phyloP scores from a whole-genome alignment of 306 rosid species.

The Dryas alaskensis region DNA sequence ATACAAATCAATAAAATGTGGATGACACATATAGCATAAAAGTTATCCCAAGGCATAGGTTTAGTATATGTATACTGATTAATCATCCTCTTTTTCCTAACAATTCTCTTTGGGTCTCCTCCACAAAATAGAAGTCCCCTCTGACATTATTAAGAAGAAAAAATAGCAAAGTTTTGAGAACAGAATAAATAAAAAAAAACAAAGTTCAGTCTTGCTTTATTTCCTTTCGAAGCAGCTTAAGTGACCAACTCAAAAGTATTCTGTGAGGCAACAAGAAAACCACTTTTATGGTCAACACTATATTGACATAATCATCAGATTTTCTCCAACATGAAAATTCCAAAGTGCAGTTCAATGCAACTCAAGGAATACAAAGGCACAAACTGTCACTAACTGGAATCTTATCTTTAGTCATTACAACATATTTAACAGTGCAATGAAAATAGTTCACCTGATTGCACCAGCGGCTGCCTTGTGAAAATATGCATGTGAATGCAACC shows the following conservation, averaged over 20 bases:
- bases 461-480: slow-evolving; percentile 98
- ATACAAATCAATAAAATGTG: background rate
- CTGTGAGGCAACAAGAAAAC: background rate
- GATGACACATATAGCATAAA: background rate
- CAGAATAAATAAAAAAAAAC: background rate
- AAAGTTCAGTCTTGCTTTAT: background rate
- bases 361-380: slow-evolving; percentile 7
- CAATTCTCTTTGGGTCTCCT: background rate
- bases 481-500: slow-evolving; percentile 86
- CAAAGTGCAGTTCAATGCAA: background rate
- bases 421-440: slow-evolving; percentile 3
- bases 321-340: background rate
- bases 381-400: slow-evolving; percentile 10
- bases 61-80: background rate
- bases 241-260: background rate
- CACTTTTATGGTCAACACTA: background rate
- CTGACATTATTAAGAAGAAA: background rate
- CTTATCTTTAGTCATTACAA: slow-evolving; percentile 7
- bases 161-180: background rate
- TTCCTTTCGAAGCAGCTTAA: slow-evolving; percentile 11
- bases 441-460: slow-evolving; percentile 71
- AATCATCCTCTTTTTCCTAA: background rate
- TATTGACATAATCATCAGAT: background rate
- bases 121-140: background rate
- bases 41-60: too few species aligned